phyloP scores from a whole-genome alignment of 139 green algal genomes.

The Microglena sp. region DNA sequence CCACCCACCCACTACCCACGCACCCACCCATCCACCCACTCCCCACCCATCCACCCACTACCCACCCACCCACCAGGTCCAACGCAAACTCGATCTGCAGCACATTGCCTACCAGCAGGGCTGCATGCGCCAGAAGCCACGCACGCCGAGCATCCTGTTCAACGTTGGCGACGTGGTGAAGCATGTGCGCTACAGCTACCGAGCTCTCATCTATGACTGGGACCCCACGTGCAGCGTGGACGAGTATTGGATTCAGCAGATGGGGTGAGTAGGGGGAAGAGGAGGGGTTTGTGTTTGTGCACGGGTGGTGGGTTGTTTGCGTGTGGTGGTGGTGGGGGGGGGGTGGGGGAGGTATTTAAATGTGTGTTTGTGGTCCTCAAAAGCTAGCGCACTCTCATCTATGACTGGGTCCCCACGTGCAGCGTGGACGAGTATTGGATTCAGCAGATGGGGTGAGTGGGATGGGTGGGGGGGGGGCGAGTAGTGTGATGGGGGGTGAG shows the following conservation, averaged over 20 bases:
- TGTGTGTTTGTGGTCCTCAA: too few relatives aligned
- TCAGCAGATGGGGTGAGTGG: slow-evolving; percentile 33
- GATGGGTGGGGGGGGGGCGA: not conserved
- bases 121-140: not conserved
- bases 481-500: too few relatives aligned
- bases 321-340: too few relatives aligned
- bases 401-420: slow-evolving; percentile 47
- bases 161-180: not conserved
- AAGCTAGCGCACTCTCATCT: slow-evolving; percentile 48
- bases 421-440: slow-evolving; percentile 40
- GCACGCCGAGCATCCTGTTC: not conserved
- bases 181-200: slow-evolving; percentile 32
- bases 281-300: too few relatives aligned
- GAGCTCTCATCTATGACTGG: slow-evolving; percentile 53
- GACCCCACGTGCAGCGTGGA: slow-evolving; percentile 32
- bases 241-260: slow-evolving; percentile 44
- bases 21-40: too few relatives aligned
- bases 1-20: too few relatives aligned
- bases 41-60: too few relatives aligned
- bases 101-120: not conserved
- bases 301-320: too few relatives aligned
- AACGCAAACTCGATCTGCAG: too few relatives aligned
- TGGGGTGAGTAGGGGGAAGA: slow-evolving; percentile 19
- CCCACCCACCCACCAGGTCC: too few relatives aligned
- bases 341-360: too few relatives aligned